Conservation (phyloP, 1,284 basidiomycete genomes). For the Irpex sp. region DNA sequence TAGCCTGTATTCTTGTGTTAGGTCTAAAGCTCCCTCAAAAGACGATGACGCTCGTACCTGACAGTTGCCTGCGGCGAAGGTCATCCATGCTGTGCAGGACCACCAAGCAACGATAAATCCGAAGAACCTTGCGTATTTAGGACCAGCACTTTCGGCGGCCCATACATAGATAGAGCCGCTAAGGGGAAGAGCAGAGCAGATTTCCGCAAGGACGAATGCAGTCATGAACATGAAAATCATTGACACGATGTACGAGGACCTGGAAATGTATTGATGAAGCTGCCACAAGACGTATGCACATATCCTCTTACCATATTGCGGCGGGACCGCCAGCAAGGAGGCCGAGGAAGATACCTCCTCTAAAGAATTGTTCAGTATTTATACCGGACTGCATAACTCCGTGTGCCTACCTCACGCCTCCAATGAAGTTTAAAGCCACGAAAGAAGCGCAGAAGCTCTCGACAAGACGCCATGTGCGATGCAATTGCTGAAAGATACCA, state of each 20-base stretch:
- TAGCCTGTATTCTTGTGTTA: slow-evolving; percentile 43
- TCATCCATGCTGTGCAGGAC: slow-evolving; percentile 89
- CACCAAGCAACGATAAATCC: slow-evolving; percentile 89
- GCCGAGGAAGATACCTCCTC: slow-evolving; percentile 77
- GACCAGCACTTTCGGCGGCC: slow-evolving; percentile 85
- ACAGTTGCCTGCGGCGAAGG: slow-evolving; percentile 79
- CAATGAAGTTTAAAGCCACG: slow-evolving; percentile 83
- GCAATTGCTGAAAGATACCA: slow-evolving; percentile 56
- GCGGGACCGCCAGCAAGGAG: slow-evolving; percentile 81
- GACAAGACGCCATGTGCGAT: slow-evolving; percentile 75
- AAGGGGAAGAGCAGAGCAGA: slow-evolving; percentile 81
- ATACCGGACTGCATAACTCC: background rate
- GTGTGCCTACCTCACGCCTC: slow-evolving; percentile 62
- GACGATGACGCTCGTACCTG: slow-evolving; percentile 46
- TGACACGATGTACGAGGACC: slow-evolving; percentile 79
- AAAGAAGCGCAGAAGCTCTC: slow-evolving; percentile 86
- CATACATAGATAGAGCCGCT: slow-evolving; percentile 90
- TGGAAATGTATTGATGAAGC: slow-evolving; percentile 21
- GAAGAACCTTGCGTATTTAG: slow-evolving; percentile 77
- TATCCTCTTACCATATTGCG: slow-evolving; percentile 60
- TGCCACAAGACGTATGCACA: background rate
- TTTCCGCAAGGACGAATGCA: slow-evolving; percentile 80
- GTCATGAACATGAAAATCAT: slow-evolving; percentile 83
- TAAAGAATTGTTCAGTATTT: slow-evolving; percentile 24
- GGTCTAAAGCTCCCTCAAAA: background rate